Conservation (phyloP, 202 grass and related monocot species). For the Schoenoplectus tabernaemontani region DNA sequence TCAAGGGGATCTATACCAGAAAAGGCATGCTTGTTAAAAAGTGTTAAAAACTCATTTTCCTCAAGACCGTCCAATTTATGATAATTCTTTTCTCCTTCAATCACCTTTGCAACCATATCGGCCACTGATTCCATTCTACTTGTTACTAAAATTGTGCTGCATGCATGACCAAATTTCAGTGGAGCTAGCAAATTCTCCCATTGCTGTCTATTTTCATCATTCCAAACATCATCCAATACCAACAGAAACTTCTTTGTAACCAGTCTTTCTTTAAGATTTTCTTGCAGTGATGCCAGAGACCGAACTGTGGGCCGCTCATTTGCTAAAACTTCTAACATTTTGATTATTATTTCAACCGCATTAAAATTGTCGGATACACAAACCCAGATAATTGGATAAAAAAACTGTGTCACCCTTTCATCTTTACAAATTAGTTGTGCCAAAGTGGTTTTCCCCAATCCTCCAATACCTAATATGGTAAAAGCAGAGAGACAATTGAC, state of each 20-base stretch:
- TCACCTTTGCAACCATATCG: slow-evolving; percentile 23
- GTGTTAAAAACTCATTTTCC: slow-evolving; percentile 4
- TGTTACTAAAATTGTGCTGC: slow-evolving; percentile 33
- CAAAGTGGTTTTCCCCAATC: slow-evolving; percentile 37
- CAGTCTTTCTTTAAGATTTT: slow-evolving; percentile 16
- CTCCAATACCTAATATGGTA: slow-evolving; percentile 34
- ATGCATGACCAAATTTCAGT: slow-evolving; percentile 26
- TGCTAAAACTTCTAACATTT: slow-evolving; percentile 4
- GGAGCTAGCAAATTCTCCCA: slow-evolving; percentile 25
- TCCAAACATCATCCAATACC: slow-evolving; percentile 49
- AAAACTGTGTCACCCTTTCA: background rate
- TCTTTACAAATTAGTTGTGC: slow-evolving; percentile 38
- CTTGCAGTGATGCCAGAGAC: slow-evolving; percentile 17
- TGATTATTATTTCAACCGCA: slow-evolving; percentile 11
- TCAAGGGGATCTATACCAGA: slow-evolving; percentile 4
- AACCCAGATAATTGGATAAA: slow-evolving; percentile 28
- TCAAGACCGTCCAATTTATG: slow-evolving; percentile 24
- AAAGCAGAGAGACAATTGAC: background rate
- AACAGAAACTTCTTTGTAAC: slow-evolving; percentile 33
- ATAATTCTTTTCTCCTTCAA: background rate
- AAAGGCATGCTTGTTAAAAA: slow-evolving; percentile 32
- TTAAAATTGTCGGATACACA: slow-evolving; percentile 28
- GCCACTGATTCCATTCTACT: slow-evolving; percentile 41
- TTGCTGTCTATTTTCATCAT: slow-evolving; percentile 5
- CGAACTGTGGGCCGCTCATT: background rate